Percentiles rank a stretch among this genome's conserved stretches.
phyloP scores from a whole-genome alignment of 176 grass and related monocot species.

The Sorghum bicolor region Sorghum_bicolor_NCBIv3 NC_012870.2:66841501-66842000 shows the following conservation, averaged over 20 bases:
- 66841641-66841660: not conserved
- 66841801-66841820: not conserved
- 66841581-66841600: not conserved
- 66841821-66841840: not conserved
- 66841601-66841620: not conserved
- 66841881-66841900: not conserved
- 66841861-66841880: conserved; percentile 1
- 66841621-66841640: not conserved
- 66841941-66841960: not conserved
- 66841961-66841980: not conserved
- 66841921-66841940: not conserved
- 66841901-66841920: not conserved
- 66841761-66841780: not conserved
- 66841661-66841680: not conserved
- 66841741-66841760: not conserved
- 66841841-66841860: not conserved
- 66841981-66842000: not conserved
- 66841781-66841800: not conserved
- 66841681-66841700: not conserved
- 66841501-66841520: not conserved
- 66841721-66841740: not conserved
- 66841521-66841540: not conserved
- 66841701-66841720: not conserved
- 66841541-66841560: not conserved
- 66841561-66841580: not conserved